phyloP scores from a whole-genome alignment of 257 asterid genomes.

The Solanum appendiculatum region DNA sequence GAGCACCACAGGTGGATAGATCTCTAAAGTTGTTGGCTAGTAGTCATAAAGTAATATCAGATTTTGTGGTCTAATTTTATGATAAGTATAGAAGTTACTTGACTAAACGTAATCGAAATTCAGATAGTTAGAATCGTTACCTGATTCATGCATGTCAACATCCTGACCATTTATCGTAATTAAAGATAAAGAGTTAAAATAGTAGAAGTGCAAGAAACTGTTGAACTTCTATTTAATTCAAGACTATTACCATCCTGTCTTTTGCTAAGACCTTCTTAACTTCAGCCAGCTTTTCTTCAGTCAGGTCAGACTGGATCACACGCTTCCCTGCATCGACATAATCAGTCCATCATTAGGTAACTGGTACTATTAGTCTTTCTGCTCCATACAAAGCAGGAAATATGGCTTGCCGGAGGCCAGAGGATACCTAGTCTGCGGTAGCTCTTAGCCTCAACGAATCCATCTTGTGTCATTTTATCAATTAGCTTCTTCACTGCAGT shows the following conservation, averaged over 20 bases:
- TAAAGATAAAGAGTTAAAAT: not conserved
- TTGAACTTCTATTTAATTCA: not conserved
- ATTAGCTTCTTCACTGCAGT: slow-evolving; percentile 60
- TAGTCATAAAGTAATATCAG: not conserved
- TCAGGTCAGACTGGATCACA: slow-evolving; percentile 76
- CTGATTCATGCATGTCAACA: slow-evolving; percentile 33
- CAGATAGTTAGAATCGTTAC: slow-evolving; percentile 15
- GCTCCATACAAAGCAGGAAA: not conserved
- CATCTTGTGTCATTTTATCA: slow-evolving; percentile 81
- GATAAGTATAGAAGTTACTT: not conserved
- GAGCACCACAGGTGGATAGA: slow-evolving; percentile 85
- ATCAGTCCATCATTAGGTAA: not conserved
- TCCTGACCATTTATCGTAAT: slow-evolving; percentile 29
- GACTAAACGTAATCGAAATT: slow-evolving; percentile 7
- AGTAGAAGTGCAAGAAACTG: not conserved
- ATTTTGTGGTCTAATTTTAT: not conserved
- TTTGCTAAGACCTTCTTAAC: slow-evolving; percentile 47
- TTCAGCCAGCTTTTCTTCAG: slow-evolving; percentile 60
- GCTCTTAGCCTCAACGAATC: slow-evolving; percentile 58
- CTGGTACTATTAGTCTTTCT: not conserved
- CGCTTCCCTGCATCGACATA: slow-evolving; percentile 64
- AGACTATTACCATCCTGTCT: slow-evolving; percentile 44
- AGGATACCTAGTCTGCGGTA: slow-evolving; percentile 75
- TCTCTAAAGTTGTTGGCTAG: slow-evolving; percentile 43
- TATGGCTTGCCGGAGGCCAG: not conserved